Base-by-base conservation (phyloP, 2,329 filamentous ascomycete genomes). In the Trichoderma brevicompactum region DNA sequence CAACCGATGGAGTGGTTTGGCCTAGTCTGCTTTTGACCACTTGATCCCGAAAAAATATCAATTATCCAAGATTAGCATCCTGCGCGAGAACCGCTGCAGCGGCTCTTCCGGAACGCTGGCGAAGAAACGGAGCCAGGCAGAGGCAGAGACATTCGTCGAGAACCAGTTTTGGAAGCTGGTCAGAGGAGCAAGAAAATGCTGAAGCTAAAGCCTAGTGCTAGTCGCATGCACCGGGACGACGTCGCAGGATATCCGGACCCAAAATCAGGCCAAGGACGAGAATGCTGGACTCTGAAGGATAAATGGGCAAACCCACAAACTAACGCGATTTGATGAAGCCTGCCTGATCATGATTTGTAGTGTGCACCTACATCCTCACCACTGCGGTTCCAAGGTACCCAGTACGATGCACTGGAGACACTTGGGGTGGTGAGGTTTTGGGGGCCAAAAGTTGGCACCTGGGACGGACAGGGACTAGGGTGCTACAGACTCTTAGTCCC, bases 381-480 rank as follows among this genome's bases (percentile, higher is more conserved):
- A 28, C 23, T 28, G 23, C 23, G 23, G 23, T 28, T 3, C 23
- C 23, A 5, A 38, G 36, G 36, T 38, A 38, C n/a, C 36, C 13
- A 41, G 36, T 41, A 36, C 9, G 32, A 17, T 15, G 13, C 15
- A 32, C 23, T 12, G 10, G 41, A 9, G 8, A 28, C 23, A 9
- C 19, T 28, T 28, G 23, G 23, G 28, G 19, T 9, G 36, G 23
- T 52, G 34, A 19, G 54, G 43, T 23, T 36, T 44, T 62, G 48
- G 48, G 59, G 48, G 46, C 59, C 28, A 62, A 44, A 43, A 62
- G 48, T 13, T 43, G n/a, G 40, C 48, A 53, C 40, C 38, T 40
- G n/a, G 43, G 34, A 23, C 6, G 34, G 41, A 23, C 56, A 49
- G 19, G 56, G 56, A 17, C 41, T 32, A 10, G n/a, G 36, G 12